Base-by-base conservation (phyloP, 139 green algal genomes). In the Chlorella sp. region DNA sequence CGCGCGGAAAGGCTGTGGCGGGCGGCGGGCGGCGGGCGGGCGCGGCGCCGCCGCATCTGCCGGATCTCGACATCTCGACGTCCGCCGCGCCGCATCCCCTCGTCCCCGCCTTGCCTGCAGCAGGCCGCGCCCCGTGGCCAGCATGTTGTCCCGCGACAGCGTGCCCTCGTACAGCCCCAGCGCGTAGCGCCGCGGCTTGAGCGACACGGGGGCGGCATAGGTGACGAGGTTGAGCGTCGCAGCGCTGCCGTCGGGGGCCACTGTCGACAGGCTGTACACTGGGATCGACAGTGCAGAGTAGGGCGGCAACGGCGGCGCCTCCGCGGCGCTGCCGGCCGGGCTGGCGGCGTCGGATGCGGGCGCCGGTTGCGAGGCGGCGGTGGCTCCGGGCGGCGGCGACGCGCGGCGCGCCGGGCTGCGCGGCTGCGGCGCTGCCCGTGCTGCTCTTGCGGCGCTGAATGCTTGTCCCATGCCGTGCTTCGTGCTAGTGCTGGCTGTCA, bases 221-320 rank as follows among this genome's bases (percentile, higher is more conserved):
- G 46, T 85, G 3, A 85, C 59, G 14, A 85, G 55, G 46, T 85
- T 85, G 36, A 83, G 60, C 27, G 79, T 85, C 0, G 72, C 35
- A 27, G 17, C 35, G 29, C 45, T 53, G 3, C 65, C 66, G 0
- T 63, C 31, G 2, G 31, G 55, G n/a, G 35, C 78, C 59, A 67
- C 55, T 1, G 79, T 84, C 1, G 65, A 43, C 40, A 85, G 67
- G 58, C 65, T 78, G 75, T 85, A 85, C 45, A 85, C 75, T 1
- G 79, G 79, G 23, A 73, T 60, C 58, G 46, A 71, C 14, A 85
- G 67, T 38, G 50, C 38, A 42, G 48, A 35, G 65, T 83, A 82
- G 27, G 79, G 79, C 29, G 79, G 73, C 64, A 51, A 36, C 56
- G 60, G 46, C 33, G 29, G 67, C 33, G 40, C 40, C 35, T 55